A percentile compares a stretch with the other conserved stretches of the same genome.
Evolutionary conservation across 352 stramenopile species (phyloP).

Genomic region (Blastocystis sp.): DNA sequence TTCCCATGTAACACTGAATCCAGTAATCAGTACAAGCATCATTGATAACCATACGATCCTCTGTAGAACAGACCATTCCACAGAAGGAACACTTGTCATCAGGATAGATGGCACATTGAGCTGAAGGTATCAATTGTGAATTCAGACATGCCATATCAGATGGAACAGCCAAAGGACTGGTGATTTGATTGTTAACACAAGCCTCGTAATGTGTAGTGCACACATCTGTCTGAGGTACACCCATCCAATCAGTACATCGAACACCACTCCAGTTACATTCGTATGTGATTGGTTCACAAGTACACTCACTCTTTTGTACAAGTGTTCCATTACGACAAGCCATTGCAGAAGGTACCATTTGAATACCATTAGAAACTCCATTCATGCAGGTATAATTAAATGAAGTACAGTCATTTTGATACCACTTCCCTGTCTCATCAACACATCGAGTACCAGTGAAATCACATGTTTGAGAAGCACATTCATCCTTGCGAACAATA

Average conservation of each 20-base stretch:
- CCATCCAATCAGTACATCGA: constrained; percentile 37
- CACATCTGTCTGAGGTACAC: constrained; percentile 2
- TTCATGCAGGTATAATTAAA: background rate
- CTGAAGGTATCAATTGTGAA: background rate
- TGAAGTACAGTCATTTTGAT: constrained; percentile 23
- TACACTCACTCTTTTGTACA: background rate
- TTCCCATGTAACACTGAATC: background rate
- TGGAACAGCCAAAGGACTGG: background rate
- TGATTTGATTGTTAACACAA: constrained; percentile 33
- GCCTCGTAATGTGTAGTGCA: constrained; percentile 46
- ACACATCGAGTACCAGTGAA: constrained; percentile 35
- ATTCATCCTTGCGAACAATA: constrained; percentile 3
- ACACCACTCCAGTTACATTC: constrained; percentile 25
- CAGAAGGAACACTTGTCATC: constrained; percentile 43
- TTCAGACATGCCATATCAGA: background rate
- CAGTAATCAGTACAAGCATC: constrained; percentile 41
- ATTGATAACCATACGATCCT: constrained; percentile 9
- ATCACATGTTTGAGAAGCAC: background rate
- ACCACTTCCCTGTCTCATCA: background rate
- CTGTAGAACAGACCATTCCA: constrained; percentile 28
- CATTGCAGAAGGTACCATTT: background rate
- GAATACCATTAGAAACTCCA: background rate
- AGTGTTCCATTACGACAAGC: constrained; percentile 40
- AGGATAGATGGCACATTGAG: background rate
- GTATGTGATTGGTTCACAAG: constrained; percentile 33